Base-by-base conservation (phyloP, 331 rosid species). In the Prunus yedoensis region DNA sequence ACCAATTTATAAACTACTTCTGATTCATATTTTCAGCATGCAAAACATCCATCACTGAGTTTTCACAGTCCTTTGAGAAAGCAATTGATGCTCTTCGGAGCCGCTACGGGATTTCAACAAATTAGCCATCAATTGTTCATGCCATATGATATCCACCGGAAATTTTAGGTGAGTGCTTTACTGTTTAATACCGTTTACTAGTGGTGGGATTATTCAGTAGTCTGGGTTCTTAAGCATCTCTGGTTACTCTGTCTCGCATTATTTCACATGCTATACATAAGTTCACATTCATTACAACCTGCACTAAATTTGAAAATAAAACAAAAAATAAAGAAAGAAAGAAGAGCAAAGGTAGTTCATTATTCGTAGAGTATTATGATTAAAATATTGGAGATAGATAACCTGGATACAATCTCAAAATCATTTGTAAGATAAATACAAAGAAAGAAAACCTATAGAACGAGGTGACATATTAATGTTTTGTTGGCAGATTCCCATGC, bases 11-110 rank as follows among this genome's bases (percentile, higher is more conserved):
- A 41, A 52, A 80, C 47, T 38, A 63, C 58, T 10, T 28, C 52
- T 60, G 27, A 60, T 66, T 71, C 63, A 57, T 57, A 47, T 57
- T 82, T 77, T 80, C 92, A 94, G 97, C 88, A 21, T 86, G 93
- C 88, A 90, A 87, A 73, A 83, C 91, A 58, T 90, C 95, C 65
- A 78, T 90, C 25, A 65, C 73, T 15, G 94, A 91, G 81, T 86
- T 94, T 58, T 83, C 91, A 6, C 91, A 94, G 80, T 85, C 89
- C 56, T 81, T 74, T 71, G 97, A 90, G 87, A 92, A 91, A 91
- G 50, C 89, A 20, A 77, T 90, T 28, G 95, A 84, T 82, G 87
- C 82, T 70, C 87, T 91, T 81, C 90, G 90, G 54, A 81, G 78
- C 66, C 87, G 87, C 49, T 88, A 78, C 66, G 93, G 95, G 80